Conservation (phyloP, 2,329 filamentous ascomycete genomes). For the Colletotrichum sojae region DNA sequence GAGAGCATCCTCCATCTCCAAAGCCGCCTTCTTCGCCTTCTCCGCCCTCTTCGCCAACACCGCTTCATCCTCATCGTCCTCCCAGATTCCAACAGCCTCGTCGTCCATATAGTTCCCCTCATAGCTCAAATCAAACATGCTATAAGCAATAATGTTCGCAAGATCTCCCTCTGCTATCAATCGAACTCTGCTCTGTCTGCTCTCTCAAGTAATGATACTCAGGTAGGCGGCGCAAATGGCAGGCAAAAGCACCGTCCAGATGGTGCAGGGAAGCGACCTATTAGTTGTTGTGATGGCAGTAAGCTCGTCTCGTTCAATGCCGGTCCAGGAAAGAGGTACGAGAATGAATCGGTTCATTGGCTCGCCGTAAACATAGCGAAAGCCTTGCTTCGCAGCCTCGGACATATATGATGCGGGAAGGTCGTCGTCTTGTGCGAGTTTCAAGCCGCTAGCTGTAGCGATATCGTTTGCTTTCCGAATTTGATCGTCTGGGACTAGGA, state of each 20-base stretch:
- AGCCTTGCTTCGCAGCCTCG: constrained; percentile 15
- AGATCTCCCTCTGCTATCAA: constrained; percentile 9
- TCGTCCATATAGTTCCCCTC: background rate
- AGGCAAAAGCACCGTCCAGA: constrained; percentile 16
- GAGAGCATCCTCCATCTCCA: constrained; percentile 18
- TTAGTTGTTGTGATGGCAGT: background rate
- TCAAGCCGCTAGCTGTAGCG: constrained; percentile 1
- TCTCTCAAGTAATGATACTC: constrained; percentile 11
- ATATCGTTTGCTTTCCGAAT: constrained; percentile 9
- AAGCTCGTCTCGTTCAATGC: constrained; percentile 17
- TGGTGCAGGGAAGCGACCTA: constrained; percentile 1
- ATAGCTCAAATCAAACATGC: constrained; percentile 23
- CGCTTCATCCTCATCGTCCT: background rate
- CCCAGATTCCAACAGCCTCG: background rate
- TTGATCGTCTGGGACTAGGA: constrained; percentile 19
- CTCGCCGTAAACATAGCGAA: constrained; percentile 5
- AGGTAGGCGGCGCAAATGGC: constrained; percentile 11
- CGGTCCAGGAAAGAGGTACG: constrained; percentile 4
- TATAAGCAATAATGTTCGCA: constrained; percentile 1
- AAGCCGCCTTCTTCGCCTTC: constrained; percentile 6
- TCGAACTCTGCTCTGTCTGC: background rate
- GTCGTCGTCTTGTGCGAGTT: background rate
- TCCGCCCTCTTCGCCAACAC: background rate
- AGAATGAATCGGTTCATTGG: constrained; percentile 5
- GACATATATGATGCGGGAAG: constrained; percentile 2